Conservation (phyloP, 805 yeast genomes). For the Metschnikowia lunata region DNA sequence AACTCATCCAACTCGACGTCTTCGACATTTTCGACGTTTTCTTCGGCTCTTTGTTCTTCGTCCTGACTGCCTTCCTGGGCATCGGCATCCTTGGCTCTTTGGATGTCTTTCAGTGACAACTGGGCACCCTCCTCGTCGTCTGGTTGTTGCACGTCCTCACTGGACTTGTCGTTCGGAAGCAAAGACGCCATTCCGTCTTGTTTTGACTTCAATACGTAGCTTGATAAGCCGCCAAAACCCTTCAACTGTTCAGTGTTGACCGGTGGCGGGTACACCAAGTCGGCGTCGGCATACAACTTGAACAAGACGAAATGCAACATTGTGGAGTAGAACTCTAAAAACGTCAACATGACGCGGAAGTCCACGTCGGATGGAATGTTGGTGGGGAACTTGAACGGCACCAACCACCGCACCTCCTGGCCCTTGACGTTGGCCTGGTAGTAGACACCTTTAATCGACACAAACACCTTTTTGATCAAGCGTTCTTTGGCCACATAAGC, state of each 20-base stretch:
- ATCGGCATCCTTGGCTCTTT: constrained; percentile 52
- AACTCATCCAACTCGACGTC: constrained; percentile 60
- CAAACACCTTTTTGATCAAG: constrained; percentile 81
- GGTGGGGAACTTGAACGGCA: constrained; percentile 95
- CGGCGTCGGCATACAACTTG: constrained; percentile 81
- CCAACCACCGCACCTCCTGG: constrained; percentile 92
- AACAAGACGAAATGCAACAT: constrained; percentile 80
- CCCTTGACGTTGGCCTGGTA: constrained; percentile 88
- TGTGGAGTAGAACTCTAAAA: constrained; percentile 93
- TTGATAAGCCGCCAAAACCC: constrained; percentile 84
- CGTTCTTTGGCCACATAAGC: constrained; percentile 88
- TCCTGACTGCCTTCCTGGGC: constrained; percentile 23
- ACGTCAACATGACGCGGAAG: constrained; percentile 94
- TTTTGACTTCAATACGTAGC: constrained; percentile 67
- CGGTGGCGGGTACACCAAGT: constrained; percentile 86
- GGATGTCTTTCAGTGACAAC: constrained; percentile 39
- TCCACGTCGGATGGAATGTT: constrained; percentile 92
- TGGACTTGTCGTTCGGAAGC: constrained; percentile 28
- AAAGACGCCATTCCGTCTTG: constrained; percentile 33
- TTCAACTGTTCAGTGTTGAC: constrained; percentile 68
- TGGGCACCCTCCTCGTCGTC: constrained; percentile 28
- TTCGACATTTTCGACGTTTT: constrained; percentile 12
- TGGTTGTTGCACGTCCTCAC: constrained; percentile 15
- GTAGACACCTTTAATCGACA: constrained; percentile 94
- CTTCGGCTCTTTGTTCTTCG: constrained; percentile 34